These are phyloP conservation scores for Phytopythium ostracodes DNA, from an alignment of 352 stramenopile species.

Conservation along the genomic window DNA sequence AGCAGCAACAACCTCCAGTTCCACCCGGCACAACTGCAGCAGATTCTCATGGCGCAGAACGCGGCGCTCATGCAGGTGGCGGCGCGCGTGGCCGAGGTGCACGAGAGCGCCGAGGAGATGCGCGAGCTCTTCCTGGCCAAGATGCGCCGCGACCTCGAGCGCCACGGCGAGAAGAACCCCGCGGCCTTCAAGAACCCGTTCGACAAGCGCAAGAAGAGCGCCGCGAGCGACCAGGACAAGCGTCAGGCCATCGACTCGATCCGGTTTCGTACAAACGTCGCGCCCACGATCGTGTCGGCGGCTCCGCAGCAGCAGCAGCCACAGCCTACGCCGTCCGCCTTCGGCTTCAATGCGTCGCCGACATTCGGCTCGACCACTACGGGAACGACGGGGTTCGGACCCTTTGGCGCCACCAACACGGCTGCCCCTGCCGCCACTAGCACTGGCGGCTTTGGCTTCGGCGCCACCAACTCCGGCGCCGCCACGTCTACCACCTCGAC, in stretches of 20 bases:
- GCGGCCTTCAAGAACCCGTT: conserved; percentile 72
- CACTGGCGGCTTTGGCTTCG: conserved; percentile 40
- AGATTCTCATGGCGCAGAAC: conserved; percentile 78
- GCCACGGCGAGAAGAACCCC: conserved; percentile 57
- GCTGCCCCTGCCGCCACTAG: conserved; percentile 11
- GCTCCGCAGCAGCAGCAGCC: conserved; percentile 12
- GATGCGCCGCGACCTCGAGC: conserved; percentile 54
- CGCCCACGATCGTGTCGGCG: conserved; percentile 53
- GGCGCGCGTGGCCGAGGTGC: conserved; percentile 66
- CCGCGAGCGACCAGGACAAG: conserved; percentile 39
- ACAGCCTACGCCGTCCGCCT: conserved; percentile 17
- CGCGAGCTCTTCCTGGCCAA: conserved; percentile 61
- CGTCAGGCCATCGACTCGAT: conserved; percentile 68
- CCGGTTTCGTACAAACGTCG: conserved; percentile 70
- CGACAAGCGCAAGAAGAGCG: conserved; percentile 73
- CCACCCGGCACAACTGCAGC: conserved; percentile 43
- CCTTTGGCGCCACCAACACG: background rate
- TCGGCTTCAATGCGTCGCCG: conserved; percentile 38
- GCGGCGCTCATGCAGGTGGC: conserved; percentile 70
- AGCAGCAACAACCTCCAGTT: conserved; percentile 11
- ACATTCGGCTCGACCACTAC: conserved; percentile 16
- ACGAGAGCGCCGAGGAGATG: conserved; percentile 73
- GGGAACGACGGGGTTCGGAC: background rate
- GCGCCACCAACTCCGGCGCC: conserved; percentile 6
- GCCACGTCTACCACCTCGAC: conserved; percentile 7